phyloP scores from a whole-genome alignment of 2,329 filamentous ascomycete species.

The Podosphaera fusca region DNA sequence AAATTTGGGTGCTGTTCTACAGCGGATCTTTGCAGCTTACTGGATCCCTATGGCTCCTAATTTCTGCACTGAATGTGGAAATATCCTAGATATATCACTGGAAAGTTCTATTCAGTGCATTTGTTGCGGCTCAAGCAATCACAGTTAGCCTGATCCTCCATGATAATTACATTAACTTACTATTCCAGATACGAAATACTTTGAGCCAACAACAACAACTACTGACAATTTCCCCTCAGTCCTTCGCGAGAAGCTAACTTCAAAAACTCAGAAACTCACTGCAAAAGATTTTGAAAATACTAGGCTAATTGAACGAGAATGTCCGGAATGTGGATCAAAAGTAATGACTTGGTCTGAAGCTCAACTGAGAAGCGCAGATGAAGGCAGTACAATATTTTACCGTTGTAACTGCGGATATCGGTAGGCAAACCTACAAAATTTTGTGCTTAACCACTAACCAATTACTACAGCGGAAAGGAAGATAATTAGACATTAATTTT shows the following conservation, averaged over 20 bases:
- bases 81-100: slow-evolving; percentile 1
- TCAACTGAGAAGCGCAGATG: slow-evolving; percentile 78
- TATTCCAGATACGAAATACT: neutral
- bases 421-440: slow-evolving; percentile 24
- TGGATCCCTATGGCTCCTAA: neutral
- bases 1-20: too few relatives aligned
- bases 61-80: slow-evolving; percentile 2
- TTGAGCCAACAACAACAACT: neutral
- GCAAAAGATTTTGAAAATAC: slow-evolving; percentile 56
- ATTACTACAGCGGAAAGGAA: neutral
- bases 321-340: slow-evolving; percentile 56
- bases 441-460: slow-evolving; percentile 2
- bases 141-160: slow-evolving; percentile 30
- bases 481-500: neutral
- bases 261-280: slow-evolving; percentile 63
- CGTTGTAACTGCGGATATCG: slow-evolving; percentile 70
- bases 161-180: neutral
- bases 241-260: slow-evolving; percentile 54
- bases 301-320: slow-evolving; percentile 43
- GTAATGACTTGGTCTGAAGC: slow-evolving; percentile 70
- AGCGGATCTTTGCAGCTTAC: too few relatives aligned
- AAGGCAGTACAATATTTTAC: slow-evolving; percentile 84
- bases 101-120: slow-evolving; percentile 63
- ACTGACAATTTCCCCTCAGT: slow-evolving; percentile 35
- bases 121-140: slow-evolving; percentile 66